These are phyloP conservation scores for Dioszegia crocea DNA, from an alignment of 768 basidiomycete genomes.

Conservation along the genomic window DNA sequence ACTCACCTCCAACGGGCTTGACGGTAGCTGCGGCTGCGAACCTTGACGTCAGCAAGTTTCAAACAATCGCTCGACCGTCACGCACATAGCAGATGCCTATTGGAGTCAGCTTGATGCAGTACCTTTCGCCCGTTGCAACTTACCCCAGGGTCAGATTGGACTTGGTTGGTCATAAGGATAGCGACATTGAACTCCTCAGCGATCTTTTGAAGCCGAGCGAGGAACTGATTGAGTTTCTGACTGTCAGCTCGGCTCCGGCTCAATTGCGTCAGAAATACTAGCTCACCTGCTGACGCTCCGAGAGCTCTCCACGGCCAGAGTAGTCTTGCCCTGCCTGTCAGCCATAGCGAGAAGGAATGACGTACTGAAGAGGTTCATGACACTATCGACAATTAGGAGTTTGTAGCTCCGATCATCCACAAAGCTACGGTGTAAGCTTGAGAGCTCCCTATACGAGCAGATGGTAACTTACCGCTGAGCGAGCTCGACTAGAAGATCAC, in stretches of 20 bases:
- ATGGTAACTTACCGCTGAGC: slow-evolving; percentile 37
- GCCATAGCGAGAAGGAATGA: neutral
- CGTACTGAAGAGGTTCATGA: slow-evolving; percentile 87
- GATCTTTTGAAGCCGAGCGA: slow-evolving; percentile 83
- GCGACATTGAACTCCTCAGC: slow-evolving; percentile 72
- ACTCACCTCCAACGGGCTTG: slow-evolving; percentile 64
- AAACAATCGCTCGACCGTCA: neutral
- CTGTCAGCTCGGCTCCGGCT: slow-evolving; percentile 3
- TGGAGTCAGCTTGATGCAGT: neutral
- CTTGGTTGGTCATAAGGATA: slow-evolving; percentile 87
- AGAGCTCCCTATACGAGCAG: neutral
- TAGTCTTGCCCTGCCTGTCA: slow-evolving; percentile 65
- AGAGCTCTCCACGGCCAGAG: slow-evolving; percentile 87
- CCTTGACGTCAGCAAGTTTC: slow-evolving; percentile 12
- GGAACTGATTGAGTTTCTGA: slow-evolving; percentile 75
- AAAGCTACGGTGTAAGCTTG: slow-evolving; percentile 22
- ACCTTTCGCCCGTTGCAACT: slow-evolving; percentile 41
- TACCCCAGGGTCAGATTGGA: slow-evolving; percentile 83
- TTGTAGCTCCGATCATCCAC: slow-evolving; percentile 44
- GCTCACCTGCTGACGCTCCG: slow-evolving; percentile 83
- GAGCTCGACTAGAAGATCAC: slow-evolving; percentile 45
- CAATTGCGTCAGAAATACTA: slow-evolving; percentile 47
- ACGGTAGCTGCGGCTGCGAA: slow-evolving; percentile 90
- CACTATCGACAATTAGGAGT: slow-evolving; percentile 82
- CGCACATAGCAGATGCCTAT: slow-evolving; percentile 47